phyloP scores from a whole-genome alignment of 2,329 filamentous ascomycete species.

The Endoconidiophora laricicola region DNA sequence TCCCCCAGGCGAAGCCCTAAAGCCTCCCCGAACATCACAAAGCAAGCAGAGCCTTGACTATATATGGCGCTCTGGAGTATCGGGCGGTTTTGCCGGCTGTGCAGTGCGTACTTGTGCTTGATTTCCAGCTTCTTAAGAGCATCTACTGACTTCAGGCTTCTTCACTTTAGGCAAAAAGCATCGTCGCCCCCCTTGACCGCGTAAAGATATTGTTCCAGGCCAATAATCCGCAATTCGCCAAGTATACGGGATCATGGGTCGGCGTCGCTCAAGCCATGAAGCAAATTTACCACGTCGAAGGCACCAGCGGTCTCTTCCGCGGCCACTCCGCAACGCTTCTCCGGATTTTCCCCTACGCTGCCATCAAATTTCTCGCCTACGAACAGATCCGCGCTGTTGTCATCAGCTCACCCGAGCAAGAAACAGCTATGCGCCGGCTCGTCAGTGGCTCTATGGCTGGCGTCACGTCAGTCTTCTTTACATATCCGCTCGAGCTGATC shows the following conservation, averaged over 20 bases:
- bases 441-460: conserved; percentile 61
- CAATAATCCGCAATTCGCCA: conserved; percentile 81
- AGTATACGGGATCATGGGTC: conserved; percentile 79
- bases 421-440: conserved; percentile 65
- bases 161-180: conserved; percentile 61
- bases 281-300: conserved; percentile 66
- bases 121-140: background rate
- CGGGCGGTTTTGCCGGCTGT: conserved; percentile 81
- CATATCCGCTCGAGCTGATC: conserved; percentile 86
- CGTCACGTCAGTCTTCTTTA: conserved; percentile 85
- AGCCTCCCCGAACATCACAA: conserved; percentile 28
- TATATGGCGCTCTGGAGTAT: conserved; percentile 63
- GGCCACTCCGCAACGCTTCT: conserved; percentile 89
- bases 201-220: conserved; percentile 98
- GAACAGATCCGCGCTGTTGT: conserved; percentile 77
- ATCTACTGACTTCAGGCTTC: background rate
- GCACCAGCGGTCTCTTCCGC: conserved; percentile 63
- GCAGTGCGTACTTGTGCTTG: conserved; percentile 43
- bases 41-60: conserved; percentile 62
- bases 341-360: conserved; percentile 92
- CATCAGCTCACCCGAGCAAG: conserved; percentile 54
- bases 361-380: conserved; percentile 95
- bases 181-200: conserved; percentile 87
- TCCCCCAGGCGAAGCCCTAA: conserved; percentile 27
- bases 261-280: conserved; percentile 69